Evolutionary conservation across 2,329 filamentous ascomycete genomes (phyloP), one percentile per base, ranked within the genome.

Genomic region (Alternaria dauci): DNA sequence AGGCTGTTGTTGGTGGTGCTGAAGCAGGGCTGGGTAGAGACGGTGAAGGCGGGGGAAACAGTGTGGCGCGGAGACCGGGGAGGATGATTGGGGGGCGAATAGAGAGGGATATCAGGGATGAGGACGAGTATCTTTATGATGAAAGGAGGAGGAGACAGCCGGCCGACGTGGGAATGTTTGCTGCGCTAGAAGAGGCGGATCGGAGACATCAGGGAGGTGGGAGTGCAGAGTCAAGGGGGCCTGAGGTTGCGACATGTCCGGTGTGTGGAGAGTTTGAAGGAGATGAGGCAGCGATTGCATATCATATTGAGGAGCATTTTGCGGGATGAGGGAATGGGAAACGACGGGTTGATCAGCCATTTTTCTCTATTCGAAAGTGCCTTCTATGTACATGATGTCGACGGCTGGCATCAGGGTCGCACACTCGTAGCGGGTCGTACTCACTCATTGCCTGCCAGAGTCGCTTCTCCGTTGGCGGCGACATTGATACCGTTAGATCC

Each of bases 241-340:
- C 39, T 68, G 76, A 57, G 36, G 72, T 63, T 28, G 79, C 69
- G 48, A 75, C 55, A 6, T 92, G 90, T 72, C 90, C 90, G 0
- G 86, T 92, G 1, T 92, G 90, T 71, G 83, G 82, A 3, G 77
- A 71, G 0, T 92, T 92, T 73, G 84, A 89, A 66, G 90, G 90
- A 1, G 89, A 92, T 66, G 89, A 89, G 68, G 79, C 81, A 1
- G 90, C 89, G 8, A 88, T 92, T 9, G 86, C 86, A 9, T 84
- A 89, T 75, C 90, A 92, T 69, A 88, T 92, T 59, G 85, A 86
- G 26, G 74, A 70, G 3, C 87, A 89, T 71, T 88, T 89, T 66
- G 61, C 52, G 23, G 63, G 61, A 41, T 62, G 42, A 52, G 9
- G 12, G 5, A 23, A 16, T 23, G 20, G 46, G 6, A 16, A 34